Evolutionary conservation across 1,284 basidiomycete genomes (phyloP), one percentile per base, ranked within the genome.

Genomic region (Hypsizygus ulmarius): DNA sequence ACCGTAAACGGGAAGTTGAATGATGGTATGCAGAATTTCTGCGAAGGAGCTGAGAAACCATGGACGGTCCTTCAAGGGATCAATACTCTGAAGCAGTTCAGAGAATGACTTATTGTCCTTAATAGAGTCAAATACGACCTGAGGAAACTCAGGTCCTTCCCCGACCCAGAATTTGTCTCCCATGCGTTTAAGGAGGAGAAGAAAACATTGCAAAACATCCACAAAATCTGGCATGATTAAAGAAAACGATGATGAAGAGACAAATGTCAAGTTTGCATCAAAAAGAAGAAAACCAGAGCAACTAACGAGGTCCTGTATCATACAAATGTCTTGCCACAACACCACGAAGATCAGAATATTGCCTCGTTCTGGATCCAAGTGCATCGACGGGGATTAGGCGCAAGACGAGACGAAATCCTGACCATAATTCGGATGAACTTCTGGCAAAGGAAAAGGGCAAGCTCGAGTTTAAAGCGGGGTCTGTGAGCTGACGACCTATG

Each of bases 91-190:
- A 5, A 91, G 59, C 18, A 82, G 61, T 14, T 73, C 63, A 32
- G 73, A 63, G 59, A 84, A 90, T 1, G 78, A 74, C 1, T 75
- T 62, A 60, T 93, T 94, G 58, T 89, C 84, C 64, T 87, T 90
- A 59, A 94, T 78, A n/a, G 85, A 78, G 55, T 87, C 88, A 58
- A 93, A 86, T 1, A 91, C 75, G 33, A 87, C 75, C 53, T 84
- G 78, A 1, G 91, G 84, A 60, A 81, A 88, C 56, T 87, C 82
- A 14, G 74, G 66, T 1, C 71, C 70, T 61, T 90, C 84, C 32
- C 75, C 81, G 15, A 68, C 60, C 92, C 92, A 95, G 11, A 89
- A 63, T 11, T 72, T 61, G 3, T 66, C 60, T 2, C 72, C 72
- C 47, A 86, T 62, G 38, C 76, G 77, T 58, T 75, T 79, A 45